phyloP scores from a whole-genome alignment of 192 early-diverging fungal genomes.

The Dissophora globulifera region DNA sequence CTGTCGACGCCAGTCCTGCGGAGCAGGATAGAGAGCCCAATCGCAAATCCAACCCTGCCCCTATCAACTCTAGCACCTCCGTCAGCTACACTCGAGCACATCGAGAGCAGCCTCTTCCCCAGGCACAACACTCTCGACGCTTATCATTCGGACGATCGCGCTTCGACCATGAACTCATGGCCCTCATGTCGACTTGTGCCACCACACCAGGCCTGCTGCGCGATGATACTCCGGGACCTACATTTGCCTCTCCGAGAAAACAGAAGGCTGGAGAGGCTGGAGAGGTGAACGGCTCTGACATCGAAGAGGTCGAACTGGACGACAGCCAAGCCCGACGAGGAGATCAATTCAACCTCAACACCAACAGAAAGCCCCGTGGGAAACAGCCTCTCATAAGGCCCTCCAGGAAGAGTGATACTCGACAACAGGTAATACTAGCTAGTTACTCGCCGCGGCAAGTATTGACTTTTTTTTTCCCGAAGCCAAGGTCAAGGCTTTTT shows the following conservation, averaged over 20 bases:
- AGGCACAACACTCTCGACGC: neutral
- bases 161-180: conserved; percentile 24
- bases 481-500: too few species aligned
- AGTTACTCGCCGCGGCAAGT: too few species aligned
- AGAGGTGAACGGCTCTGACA: conserved; percentile 25
- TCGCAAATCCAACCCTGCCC: too few species aligned
- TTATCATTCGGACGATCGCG: neutral
- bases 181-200: conserved; percentile 15
- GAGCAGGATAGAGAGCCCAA: too few species aligned
- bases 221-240: conserved; percentile 10
- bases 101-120: neutral
- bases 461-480: too few species aligned
- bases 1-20: neutral
- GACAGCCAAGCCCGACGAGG: conserved; percentile 2
- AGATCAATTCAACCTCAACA: neutral
- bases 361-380: neutral
- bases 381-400: too few species aligned
- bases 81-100: neutral
- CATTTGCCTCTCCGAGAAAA: conserved; percentile 14
- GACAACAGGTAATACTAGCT: too few species aligned
- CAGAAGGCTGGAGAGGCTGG: neutral
- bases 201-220: conserved; percentile 1
- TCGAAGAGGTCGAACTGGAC: conserved; percentile 13
- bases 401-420: too few species aligned
- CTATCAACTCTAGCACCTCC: too few species aligned